A percentile compares a stretch with the other conserved stretches of the same genome.
phyloP scores from a whole-genome alignment of 805 yeast species.

The Blastobotrys robertii region DNA sequence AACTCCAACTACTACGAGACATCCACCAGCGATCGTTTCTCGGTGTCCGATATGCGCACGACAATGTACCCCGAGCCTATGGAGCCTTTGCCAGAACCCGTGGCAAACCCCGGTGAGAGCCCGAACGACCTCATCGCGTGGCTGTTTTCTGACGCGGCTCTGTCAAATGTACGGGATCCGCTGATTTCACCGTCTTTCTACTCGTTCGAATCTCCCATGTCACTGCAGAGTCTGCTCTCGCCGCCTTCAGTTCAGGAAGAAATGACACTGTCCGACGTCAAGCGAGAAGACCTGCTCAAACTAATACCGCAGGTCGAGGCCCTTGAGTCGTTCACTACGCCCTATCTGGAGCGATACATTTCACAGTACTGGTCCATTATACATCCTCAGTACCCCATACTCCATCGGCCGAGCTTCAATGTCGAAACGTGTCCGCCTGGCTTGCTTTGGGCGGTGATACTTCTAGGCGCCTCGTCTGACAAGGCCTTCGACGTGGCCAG shows the following conservation, averaged over 20 bases:
- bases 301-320: conserved; percentile 25
- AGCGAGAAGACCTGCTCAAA: conserved; percentile 18
- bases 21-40: no score
- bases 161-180: conserved; percentile 20
- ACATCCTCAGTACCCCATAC: conserved; percentile 48
- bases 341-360: conserved; percentile 18
- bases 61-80: no score
- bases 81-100: no score
- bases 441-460: conserved; percentile 43
- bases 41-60: no score
- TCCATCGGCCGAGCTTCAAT: conserved; percentile 49
- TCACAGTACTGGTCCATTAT: conserved; percentile 45
- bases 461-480: conserved; percentile 43
- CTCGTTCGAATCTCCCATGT: conserved; percentile 30
- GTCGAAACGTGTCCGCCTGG: conserved; percentile 39
- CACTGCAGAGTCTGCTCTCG: conserved; percentile 31
- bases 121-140: conserved; percentile 26
- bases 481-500: conserved; percentile 30
- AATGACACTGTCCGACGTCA: conserved; percentile 26
- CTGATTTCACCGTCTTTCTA: conserved; percentile 20
- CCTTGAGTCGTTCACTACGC: conserved; percentile 28
- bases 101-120: no score
- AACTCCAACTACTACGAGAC: no score
- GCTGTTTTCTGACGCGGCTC: conserved; percentile 29
- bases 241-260: conserved; percentile 29